Conservation (phyloP, 1,284 basidiomycete genomes). For the Sporisorium scitamineum region DNA sequence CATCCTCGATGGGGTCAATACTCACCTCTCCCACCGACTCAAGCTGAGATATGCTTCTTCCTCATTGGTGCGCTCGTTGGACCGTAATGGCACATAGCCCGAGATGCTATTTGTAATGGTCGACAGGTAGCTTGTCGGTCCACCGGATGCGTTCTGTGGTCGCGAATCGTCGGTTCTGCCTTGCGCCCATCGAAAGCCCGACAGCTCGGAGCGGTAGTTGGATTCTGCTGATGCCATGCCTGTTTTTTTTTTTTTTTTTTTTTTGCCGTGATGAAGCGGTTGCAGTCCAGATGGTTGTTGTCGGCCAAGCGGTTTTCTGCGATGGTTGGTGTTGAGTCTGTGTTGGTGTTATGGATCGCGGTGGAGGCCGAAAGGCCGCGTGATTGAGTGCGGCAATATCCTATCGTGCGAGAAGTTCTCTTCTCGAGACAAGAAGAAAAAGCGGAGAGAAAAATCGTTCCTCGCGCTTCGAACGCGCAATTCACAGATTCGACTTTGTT, state of each 20-base stretch:
- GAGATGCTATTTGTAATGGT: slow-evolving; percentile 73
- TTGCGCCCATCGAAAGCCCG: slow-evolving; percentile 63
- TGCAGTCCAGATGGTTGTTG: neutral
- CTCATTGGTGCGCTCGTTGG: slow-evolving; percentile 85
- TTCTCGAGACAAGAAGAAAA: slow-evolving; percentile 23
- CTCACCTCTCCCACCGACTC: slow-evolving; percentile 67
- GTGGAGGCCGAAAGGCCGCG: slow-evolving; percentile 29
- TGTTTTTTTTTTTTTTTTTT: neutral
- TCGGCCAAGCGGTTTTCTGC: neutral
- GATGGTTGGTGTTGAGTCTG: slow-evolving; percentile 8
- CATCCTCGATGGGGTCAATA: neutral
- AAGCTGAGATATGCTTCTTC: slow-evolving; percentile 85
- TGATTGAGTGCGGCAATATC: neutral
- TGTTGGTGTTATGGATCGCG: slow-evolving; percentile 3
- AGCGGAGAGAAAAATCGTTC: slow-evolving; percentile 30
- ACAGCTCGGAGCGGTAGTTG: slow-evolving; percentile 56
- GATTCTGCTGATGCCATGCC: slow-evolving; percentile 44
- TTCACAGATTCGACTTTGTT: neutral
- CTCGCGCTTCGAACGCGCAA: slow-evolving; percentile 47
- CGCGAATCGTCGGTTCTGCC: slow-evolving; percentile 58
- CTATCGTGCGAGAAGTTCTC: slow-evolving; percentile 29
- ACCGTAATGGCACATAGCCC: slow-evolving; percentile 88
- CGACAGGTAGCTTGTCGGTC: slow-evolving; percentile 48
- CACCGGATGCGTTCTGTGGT: slow-evolving; percentile 18
- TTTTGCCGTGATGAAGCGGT: neutral